Percentiles rank a stretch among this genome's conserved stretches.
Conservation (phyloP, 2,329 filamentous ascomycete genomes). For the Neoarthrinium moseri region DNA sequence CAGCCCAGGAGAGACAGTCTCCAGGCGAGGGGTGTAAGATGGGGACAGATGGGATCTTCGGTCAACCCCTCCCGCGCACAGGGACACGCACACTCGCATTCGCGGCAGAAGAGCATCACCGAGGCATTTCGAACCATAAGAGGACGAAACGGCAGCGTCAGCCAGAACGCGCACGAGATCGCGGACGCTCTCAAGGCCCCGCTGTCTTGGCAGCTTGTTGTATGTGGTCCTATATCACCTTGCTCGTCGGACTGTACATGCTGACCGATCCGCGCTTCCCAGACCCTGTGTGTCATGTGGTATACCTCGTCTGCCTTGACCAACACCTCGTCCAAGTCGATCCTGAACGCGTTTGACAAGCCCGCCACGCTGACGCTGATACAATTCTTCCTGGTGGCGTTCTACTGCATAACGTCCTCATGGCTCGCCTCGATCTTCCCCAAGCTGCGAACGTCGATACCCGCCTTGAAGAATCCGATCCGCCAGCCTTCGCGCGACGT, state of each 20-base stretch:
- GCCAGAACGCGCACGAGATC: conserved; percentile 90
- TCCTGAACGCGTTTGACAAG: conserved; percentile 86
- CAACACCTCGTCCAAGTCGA: conserved; percentile 97
- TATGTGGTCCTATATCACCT: conserved; percentile 46
- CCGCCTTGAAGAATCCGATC: conserved; percentile 81
- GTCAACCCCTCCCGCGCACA: conserved; percentile 24
- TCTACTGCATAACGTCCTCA: conserved; percentile 79
- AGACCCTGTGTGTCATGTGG: conserved; percentile 88
- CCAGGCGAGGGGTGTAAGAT: conserved; percentile 25
- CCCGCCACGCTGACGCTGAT: conserved; percentile 88
- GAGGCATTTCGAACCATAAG: conserved; percentile 86
- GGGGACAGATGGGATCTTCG: conserved; percentile 21
- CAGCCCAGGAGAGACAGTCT: conserved; percentile 22
- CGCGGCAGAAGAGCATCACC: conserved; percentile 80
- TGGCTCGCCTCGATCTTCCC: conserved; percentile 75
- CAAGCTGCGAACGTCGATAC: conserved; percentile 65
- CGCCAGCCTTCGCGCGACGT: conserved; percentile 78
- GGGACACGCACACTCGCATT: conserved; percentile 51
- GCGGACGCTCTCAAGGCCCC: conserved; percentile 88
- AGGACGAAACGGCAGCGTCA: conserved; percentile 78
- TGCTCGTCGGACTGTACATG: conserved; percentile 20
- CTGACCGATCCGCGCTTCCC: conserved; percentile 20
- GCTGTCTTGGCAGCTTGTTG: conserved; percentile 82
- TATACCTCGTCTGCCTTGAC: conserved; percentile 94
- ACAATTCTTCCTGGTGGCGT: conserved; percentile 90